Evolutionary conservation across 805 yeast species (phyloP).

Genomic region (Lachancea sp.): DNA sequence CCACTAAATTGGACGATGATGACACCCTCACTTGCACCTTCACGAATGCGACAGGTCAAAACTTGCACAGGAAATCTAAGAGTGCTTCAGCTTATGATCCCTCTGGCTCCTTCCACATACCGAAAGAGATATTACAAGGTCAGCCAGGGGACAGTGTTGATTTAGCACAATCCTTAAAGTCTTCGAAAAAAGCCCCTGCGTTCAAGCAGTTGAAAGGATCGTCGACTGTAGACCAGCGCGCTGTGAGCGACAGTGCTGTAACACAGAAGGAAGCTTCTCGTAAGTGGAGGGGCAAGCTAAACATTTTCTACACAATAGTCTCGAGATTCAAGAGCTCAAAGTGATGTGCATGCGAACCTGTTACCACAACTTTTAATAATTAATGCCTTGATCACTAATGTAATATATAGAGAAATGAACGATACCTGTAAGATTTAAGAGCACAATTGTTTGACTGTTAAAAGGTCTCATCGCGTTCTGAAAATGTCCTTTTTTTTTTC

Average conservation of each 20-base stretch:
- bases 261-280: constrained; percentile 9
- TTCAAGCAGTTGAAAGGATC: not conserved
- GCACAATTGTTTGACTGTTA: not conserved
- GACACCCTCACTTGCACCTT: constrained; percentile 1
- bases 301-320: constrained; percentile 2
- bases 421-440: not conserved
- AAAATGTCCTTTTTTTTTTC: not conserved
- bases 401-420: not conserved
- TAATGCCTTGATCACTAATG: constrained; percentile 4
- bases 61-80: constrained; percentile 1
- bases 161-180: constrained; percentile 11
- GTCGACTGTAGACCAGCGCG: constrained; percentile 8
- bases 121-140: constrained; percentile 25
- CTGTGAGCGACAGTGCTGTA: constrained; percentile 23
- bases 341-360: not conserved
- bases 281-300: constrained; percentile 2
- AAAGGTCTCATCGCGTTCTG: not conserved
- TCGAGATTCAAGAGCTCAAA: constrained; percentile 3
- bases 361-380: not conserved
- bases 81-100: constrained; percentile 4
- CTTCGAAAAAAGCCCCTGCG: not conserved
- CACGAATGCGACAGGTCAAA: not conserved
- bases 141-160: constrained; percentile 33
- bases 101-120: constrained; percentile 2
- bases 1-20: constrained; percentile 1